A percentile compares a stretch with the other conserved stretches of the same genome.
These are phyloP conservation scores for Corynascus novoguineensis DNA, from an alignment of 495 filamentous ascomycete species.

Conservation along the genomic window DNA sequence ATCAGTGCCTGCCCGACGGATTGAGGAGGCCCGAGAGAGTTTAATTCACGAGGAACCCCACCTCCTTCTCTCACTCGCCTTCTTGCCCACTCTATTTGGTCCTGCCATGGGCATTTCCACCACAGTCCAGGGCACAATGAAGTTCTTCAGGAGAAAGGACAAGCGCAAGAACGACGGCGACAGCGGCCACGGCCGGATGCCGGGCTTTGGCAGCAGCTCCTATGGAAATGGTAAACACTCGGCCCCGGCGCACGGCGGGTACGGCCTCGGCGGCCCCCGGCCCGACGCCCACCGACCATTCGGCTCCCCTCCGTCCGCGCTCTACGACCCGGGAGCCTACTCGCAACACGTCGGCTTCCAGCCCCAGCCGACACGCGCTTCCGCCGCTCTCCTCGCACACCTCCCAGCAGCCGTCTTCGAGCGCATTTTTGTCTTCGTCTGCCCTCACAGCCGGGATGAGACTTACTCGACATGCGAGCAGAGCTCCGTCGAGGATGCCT, in stretches of 20 bases:
- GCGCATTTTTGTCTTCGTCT: conserved; percentile 73
- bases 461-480: conserved; percentile 77
- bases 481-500: conserved; percentile 74
- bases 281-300: conserved; percentile 12
- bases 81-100: not conserved
- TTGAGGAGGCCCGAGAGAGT: not conserved
- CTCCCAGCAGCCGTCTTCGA: conserved; percentile 61
- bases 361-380: conserved; percentile 22
- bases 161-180: conserved; percentile 26
- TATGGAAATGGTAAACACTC: not conserved
- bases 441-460: conserved; percentile 73
- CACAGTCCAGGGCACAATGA: conserved; percentile 27
- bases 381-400: conserved; percentile 31
- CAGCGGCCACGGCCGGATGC: conserved; percentile 11
- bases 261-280: conserved; percentile 14
- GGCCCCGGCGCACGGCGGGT: conserved; percentile 1
- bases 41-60: conserved; percentile 7
- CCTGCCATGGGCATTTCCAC: conserved; percentile 8
- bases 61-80: conserved; percentile 8
- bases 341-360: conserved; percentile 7
- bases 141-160: conserved; percentile 41
- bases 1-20: not conserved
- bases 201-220: conserved; percentile 17
- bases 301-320: conserved; percentile 16
- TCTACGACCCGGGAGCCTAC: conserved; percentile 4